Base-by-base conservation (phyloP, 352 stramenopile genomes). In the Peronospora destructor region DNA sequence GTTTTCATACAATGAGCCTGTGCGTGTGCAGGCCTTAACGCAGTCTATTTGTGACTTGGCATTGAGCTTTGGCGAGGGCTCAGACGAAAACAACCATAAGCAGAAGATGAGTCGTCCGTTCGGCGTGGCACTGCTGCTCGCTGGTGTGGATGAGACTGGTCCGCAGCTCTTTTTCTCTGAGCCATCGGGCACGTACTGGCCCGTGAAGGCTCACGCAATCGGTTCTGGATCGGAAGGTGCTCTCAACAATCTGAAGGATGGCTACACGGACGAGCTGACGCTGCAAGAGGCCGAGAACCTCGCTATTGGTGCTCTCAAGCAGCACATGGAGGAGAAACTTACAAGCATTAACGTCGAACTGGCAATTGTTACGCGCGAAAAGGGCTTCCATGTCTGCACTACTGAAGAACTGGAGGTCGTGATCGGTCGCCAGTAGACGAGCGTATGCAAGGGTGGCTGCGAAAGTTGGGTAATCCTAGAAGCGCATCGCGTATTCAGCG, bases 261-360 rank as follows among this genome's bases (percentile, higher is more conserved):
- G 82, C 61, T 99, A 98, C 76, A 97, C 85, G 50, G 83, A 93
- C 11, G 82, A 93, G 37, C 80, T 99, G 71, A 97, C 95, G 29
- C 69, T 99, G 35, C 57, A 93, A 34, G 96, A 99, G 53, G 97
- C 96, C 17, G 94, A 99, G 76, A 92, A 91, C 45, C 76, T 99
- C 44, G 95, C 95, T 9, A 87, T 99, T 62, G 80, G 64, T 42
- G 95, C 95, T 10, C 75, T 99, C 30, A 99, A 99, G 76, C 95
- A 94, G 80, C 95, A 99, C 61, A 99, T 99, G 97, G 96, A 99
- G 76, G 97, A 99, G 68, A 98, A 98, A 68, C 97, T 99, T 49
- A 97, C 84, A 8, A 95, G 67, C 53, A 94, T 97, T 32, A 99
- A 99, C 78, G 95, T 99, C 23, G 97, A 99, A 77, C 64, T 99